These are phyloP conservation scores for Roridomyces roridus DNA, from an alignment of 768 basidiomycete species.

Conservation along the genomic window DNA sequence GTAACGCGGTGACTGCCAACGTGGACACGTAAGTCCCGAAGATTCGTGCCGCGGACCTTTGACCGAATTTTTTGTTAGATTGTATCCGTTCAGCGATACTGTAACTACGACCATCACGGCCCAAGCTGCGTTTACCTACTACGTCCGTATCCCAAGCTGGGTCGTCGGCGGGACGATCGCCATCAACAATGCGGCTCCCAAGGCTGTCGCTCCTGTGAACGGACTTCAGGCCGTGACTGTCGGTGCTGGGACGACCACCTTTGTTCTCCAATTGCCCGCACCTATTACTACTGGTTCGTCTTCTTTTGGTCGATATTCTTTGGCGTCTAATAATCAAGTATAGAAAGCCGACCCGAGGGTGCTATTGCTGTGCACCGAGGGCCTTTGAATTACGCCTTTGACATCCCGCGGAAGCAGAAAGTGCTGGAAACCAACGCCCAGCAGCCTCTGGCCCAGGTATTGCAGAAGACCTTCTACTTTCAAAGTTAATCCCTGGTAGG, in stretches of 20 bases:
- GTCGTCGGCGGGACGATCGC: slow-evolving; percentile 51
- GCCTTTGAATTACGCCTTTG: slow-evolving; percentile 47
- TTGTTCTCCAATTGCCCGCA: slow-evolving; percentile 41
- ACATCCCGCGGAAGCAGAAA: slow-evolving; percentile 39
- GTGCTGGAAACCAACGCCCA: slow-evolving; percentile 49
- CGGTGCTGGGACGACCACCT: slow-evolving; percentile 36
- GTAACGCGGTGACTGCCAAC: slow-evolving; percentile 47
- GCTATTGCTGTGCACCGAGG: slow-evolving; percentile 47
- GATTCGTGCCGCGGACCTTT: no score
- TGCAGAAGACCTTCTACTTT: no score
- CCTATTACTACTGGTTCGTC: slow-evolving; percentile 39
- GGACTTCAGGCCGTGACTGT: slow-evolving; percentile 40
- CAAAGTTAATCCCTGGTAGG: no score
- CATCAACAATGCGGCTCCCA: slow-evolving; percentile 38
- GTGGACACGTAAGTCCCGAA: slow-evolving; percentile 42
- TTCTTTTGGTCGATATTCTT: neutral
- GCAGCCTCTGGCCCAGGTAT: slow-evolving; percentile 51
- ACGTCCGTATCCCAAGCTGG: slow-evolving; percentile 59
- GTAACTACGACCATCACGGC: slow-evolving; percentile 52
- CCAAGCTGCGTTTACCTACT: slow-evolving; percentile 49
- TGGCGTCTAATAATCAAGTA: neutral
- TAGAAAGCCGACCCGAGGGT: slow-evolving; percentile 42
- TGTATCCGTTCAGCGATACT: slow-evolving; percentile 58
- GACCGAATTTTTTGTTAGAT: neutral
- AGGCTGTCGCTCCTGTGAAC: slow-evolving; percentile 35